phyloP scores from a whole-genome alignment of 768 basidiomycete species.

The Hygrophorus pudorinus region DNA sequence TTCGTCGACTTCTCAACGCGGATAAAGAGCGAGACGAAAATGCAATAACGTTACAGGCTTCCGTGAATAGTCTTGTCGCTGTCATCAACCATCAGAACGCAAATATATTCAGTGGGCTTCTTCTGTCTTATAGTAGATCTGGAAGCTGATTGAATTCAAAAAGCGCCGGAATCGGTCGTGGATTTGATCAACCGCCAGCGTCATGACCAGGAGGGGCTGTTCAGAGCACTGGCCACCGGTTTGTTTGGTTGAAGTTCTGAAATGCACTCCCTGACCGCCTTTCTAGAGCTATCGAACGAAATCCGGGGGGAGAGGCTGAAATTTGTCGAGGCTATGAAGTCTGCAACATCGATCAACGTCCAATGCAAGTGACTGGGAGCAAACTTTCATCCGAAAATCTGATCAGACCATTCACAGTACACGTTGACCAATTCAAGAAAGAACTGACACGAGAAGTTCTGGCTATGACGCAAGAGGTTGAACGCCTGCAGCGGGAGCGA shows the following conservation, averaged over 20 bases:
- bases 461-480: conserved; percentile 65
- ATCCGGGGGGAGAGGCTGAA: conserved; percentile 78
- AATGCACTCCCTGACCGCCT: neutral
- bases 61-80: conserved; percentile 28
- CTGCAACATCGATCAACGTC: conserved; percentile 82
- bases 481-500: conserved; percentile 53
- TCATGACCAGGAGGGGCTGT: conserved; percentile 60
- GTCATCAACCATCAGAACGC: conserved; percentile 17
- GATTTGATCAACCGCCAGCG: conserved; percentile 60
- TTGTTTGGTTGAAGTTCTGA: neutral
- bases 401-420: conserved; percentile 34
- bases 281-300: conserved; percentile 65
- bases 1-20: conserved; percentile 25
- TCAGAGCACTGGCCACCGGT: conserved; percentile 61
- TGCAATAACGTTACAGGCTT: conserved; percentile 27
- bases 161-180: conserved; percentile 49
- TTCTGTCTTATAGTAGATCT: conserved; percentile 6
- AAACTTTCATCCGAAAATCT: conserved; percentile 4
- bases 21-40: conserved; percentile 26
- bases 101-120: conserved; percentile 12
- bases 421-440: conserved; percentile 83
- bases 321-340: conserved; percentile 93
- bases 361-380: conserved; percentile 37
- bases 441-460: conserved; percentile 68
- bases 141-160: conserved; percentile 3